Conservation (phyloP, 1,284 basidiomycete species). For the Ganoderma multipileum region DNA sequence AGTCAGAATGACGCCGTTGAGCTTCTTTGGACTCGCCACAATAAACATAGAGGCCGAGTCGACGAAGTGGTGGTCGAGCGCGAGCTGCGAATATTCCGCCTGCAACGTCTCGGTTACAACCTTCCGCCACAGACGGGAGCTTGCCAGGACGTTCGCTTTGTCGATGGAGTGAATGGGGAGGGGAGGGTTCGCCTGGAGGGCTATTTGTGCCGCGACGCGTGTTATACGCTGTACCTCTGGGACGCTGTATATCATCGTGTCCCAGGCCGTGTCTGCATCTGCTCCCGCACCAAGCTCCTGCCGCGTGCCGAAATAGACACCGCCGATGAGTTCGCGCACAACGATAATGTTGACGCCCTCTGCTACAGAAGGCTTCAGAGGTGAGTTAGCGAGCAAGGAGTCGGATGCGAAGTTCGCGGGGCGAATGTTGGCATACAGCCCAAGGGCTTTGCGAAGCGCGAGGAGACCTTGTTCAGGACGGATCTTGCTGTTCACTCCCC, state of each 20-base stretch:
- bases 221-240: slow-evolving; percentile 95
- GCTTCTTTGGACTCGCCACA: slow-evolving; percentile 89
- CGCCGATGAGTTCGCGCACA: slow-evolving; percentile 93
- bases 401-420: slow-evolving; percentile 96
- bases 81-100: slow-evolving; percentile 87
- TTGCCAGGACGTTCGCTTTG: slow-evolving; percentile 99
- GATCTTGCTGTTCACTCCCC: slow-evolving; percentile 91
- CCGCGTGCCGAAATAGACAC: slow-evolving; percentile 93
- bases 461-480: slow-evolving; percentile 97
- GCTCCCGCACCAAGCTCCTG: slow-evolving; percentile 82
- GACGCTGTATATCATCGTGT: slow-evolving; percentile 93
- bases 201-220: slow-evolving; percentile 94
- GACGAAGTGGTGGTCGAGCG: slow-evolving; percentile 90
- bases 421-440: slow-evolving; percentile 97
- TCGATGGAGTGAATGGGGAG: slow-evolving; percentile 93
- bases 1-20: slow-evolving; percentile 95
- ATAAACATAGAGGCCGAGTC: slow-evolving; percentile 98
- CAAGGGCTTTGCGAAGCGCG: slow-evolving; percentile 90
- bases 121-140: slow-evolving; percentile 93
- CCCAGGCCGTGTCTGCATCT: slow-evolving; percentile 77
- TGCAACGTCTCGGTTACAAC: slow-evolving; percentile 86
- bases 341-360: slow-evolving; percentile 93
- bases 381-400: slow-evolving; percentile 88
- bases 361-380: slow-evolving; percentile 89
- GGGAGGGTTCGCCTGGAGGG: slow-evolving; percentile 84